phyloP scores from a whole-genome alignment of 768 basidiomycete species.

The Lactifluus piperatus region DNA sequence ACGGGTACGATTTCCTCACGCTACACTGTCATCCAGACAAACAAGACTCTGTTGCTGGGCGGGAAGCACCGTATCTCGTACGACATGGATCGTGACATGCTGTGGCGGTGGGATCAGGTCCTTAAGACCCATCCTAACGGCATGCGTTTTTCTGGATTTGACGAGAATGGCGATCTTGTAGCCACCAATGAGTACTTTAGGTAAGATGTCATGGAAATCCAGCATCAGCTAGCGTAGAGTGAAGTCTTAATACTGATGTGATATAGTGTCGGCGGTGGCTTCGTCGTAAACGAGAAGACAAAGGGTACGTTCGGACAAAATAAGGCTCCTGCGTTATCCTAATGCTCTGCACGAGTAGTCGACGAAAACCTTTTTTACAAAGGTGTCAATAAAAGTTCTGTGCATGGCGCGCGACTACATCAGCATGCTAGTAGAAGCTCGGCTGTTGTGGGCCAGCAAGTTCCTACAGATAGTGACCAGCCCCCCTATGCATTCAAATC shows the following conservation, averaged over 20 bases:
- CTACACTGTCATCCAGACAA: slow-evolving; percentile 57
- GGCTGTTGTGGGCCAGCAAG: background rate
- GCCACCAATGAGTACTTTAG: slow-evolving; percentile 95
- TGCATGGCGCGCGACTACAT: slow-evolving; percentile 72
- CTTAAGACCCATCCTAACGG: slow-evolving; percentile 87
- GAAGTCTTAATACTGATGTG: background rate
- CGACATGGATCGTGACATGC: slow-evolving; percentile 86
- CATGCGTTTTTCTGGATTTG: slow-evolving; percentile 86
- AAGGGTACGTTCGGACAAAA: slow-evolving; percentile 42
- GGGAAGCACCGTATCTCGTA: slow-evolving; percentile 73
- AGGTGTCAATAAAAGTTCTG: slow-evolving; percentile 72
- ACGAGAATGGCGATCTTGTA: slow-evolving; percentile 69
- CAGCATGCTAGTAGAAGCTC: slow-evolving; percentile 36
- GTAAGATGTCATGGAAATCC: slow-evolving; percentile 23
- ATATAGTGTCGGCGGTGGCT: slow-evolving; percentile 78
- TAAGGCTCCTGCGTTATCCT: background rate
- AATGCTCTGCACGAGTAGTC: slow-evolving; percentile 34
- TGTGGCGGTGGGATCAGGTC: slow-evolving; percentile 88
- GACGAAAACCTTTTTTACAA: slow-evolving; percentile 96
- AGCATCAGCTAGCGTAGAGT: background rate
- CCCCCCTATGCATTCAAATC: slow-evolving; percentile 82
- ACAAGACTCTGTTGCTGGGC: slow-evolving; percentile 58
- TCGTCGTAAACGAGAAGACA: slow-evolving; percentile 92
- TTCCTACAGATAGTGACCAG: slow-evolving; percentile 34
- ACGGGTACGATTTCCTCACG: slow-evolving; percentile 74